A percentile compares a stretch with the other conserved stretches of the same genome.
phyloP scores from a whole-genome alignment of 768 basidiomycete species.

The Termitomyces sp. region DNA sequence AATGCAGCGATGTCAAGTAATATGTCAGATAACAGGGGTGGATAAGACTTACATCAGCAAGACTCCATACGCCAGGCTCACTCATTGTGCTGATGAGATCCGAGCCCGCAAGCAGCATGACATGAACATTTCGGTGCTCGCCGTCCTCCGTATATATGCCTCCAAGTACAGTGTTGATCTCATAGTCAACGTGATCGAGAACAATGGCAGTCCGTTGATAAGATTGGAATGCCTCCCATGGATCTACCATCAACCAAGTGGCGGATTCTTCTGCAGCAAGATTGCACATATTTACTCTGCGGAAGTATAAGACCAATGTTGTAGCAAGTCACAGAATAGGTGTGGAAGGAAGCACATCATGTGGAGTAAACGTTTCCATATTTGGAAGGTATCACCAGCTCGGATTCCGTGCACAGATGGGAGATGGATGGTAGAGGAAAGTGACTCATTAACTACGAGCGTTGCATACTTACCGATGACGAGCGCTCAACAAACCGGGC shows the following conservation, averaged over 20 bases:
- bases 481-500: conserved; percentile 81
- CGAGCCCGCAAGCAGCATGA: conserved; percentile 96
- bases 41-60: conserved; percentile 71
- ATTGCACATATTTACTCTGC: conserved; percentile 81
- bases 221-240: conserved; percentile 94
- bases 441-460: not conserved
- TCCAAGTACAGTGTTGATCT: conserved; percentile 82
- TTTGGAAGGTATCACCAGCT: conserved; percentile 7
- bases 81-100: conserved; percentile 98
- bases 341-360: conserved; percentile 16
- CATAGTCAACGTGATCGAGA: conserved; percentile 93
- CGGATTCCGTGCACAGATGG: not conserved
- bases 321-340: not conserved
- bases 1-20: conserved; percentile 1
- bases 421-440: not conserved
- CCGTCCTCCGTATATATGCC: conserved; percentile 73
- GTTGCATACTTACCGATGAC: conserved; percentile 69
- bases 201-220: conserved; percentile 98
- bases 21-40: conserved; percentile 9
- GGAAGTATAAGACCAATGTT: conserved; percentile 10
- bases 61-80: conserved; percentile 97
- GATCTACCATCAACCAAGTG: conserved; percentile 94
- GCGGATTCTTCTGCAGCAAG: conserved; percentile 88
- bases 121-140: conserved; percentile 66
- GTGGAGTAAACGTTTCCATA: conserved; percentile 7